Evolutionary conservation across 345 rosid genomes (phyloP).

Genomic region (Hibiscus tridactylites): DNA sequence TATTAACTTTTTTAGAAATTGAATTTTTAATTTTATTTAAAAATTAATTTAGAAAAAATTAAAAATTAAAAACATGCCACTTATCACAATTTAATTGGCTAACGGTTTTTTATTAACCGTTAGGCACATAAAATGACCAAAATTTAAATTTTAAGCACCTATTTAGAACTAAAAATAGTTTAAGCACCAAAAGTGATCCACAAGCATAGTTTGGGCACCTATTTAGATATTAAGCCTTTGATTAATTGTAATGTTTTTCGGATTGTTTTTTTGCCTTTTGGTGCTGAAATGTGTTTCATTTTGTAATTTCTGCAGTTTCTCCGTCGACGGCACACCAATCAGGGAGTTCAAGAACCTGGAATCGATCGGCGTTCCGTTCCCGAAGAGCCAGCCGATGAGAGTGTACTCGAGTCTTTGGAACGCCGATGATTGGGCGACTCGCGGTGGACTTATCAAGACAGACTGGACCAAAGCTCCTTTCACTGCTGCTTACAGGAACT

Average conservation of each 20-base stretch:
- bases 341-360: constrained; percentile 62
- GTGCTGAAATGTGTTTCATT: not conserved
- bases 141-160: no score
- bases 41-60: no score
- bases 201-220: no score
- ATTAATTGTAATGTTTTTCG: not conserved
- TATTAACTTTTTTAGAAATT: no score
- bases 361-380: constrained; percentile 42
- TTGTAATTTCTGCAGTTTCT: constrained; percentile 24
- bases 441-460: constrained; percentile 61
- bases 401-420: constrained; percentile 56
- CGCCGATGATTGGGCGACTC: constrained; percentile 72
- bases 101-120: no score
- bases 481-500: constrained; percentile 41
- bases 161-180: no score
- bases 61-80: no score
- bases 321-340: constrained; percentile 50
- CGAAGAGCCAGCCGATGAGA: constrained; percentile 55
- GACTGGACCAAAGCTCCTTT: constrained; percentile 58
- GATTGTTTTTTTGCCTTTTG: not conserved
- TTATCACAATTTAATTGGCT: no score
- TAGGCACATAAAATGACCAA: no score
- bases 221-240: no score
- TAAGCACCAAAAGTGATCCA: no score
- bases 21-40: no score